These are phyloP conservation scores for Aquanectria penicillioides DNA, from an alignment of 2,329 filamentous ascomycete species.

Conservation along the genomic window DNA sequence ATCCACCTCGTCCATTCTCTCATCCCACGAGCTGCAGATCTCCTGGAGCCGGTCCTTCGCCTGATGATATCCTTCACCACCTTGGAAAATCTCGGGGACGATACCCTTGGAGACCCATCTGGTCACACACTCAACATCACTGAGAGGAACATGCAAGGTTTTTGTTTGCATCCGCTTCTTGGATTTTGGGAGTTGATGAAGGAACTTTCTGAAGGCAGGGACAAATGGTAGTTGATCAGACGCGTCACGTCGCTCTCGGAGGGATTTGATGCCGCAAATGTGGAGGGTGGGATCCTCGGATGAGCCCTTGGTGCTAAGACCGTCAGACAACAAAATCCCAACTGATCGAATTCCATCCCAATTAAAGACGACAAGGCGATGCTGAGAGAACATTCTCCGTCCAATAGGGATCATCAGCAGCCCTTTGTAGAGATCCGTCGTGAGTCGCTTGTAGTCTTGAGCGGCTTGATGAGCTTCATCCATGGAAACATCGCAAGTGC, in stretches of 20 bases:
- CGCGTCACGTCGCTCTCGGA: slow-evolving; percentile 75
- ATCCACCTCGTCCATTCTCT: slow-evolving; percentile 86
- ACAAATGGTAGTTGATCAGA: slow-evolving; percentile 91
- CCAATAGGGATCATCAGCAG: slow-evolving; percentile 85
- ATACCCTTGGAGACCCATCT: slow-evolving; percentile 70
- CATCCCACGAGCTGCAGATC: slow-evolving; percentile 79
- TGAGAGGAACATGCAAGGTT: slow-evolving; percentile 74
- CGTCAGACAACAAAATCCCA: slow-evolving; percentile 83
- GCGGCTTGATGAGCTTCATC: slow-evolving; percentile 84
- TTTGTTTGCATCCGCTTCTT: slow-evolving; percentile 76
- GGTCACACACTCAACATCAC: slow-evolving; percentile 87
- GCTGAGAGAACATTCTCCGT: slow-evolving; percentile 78
- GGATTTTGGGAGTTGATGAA: slow-evolving; percentile 73
- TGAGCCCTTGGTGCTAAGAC: slow-evolving; percentile 68
- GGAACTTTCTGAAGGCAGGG: slow-evolving; percentile 72
- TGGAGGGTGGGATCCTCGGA: slow-evolving; percentile 74
- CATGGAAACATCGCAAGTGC: slow-evolving; percentile 82
- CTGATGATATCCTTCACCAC: slow-evolving; percentile 57
- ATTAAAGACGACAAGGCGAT: slow-evolving; percentile 84
- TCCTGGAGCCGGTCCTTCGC: slow-evolving; percentile 76
- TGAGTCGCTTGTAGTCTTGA: slow-evolving; percentile 83
- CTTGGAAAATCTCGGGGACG: slow-evolving; percentile 67
- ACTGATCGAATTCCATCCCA: slow-evolving; percentile 85
- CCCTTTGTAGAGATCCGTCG: slow-evolving; percentile 79
- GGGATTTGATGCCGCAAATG: slow-evolving; percentile 79